Evolutionary conservation across 129 eudicot species (phyloP).

Genomic region (Flaveria bidentis): DNA sequence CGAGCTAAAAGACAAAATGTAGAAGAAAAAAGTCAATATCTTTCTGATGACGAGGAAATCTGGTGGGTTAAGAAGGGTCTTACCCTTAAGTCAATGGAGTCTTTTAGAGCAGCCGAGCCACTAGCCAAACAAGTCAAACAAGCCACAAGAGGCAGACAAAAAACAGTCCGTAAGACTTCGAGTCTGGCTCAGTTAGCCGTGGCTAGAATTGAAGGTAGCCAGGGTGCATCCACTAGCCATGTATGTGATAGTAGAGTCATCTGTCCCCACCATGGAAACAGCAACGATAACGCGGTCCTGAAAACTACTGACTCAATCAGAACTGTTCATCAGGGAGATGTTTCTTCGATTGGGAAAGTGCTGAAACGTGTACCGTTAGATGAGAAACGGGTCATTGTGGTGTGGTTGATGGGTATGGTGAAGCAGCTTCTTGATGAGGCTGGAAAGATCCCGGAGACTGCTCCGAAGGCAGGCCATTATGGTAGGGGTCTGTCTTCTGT

Average conservation of each 20-base stretch:
- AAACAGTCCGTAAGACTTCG: slow-evolving; percentile 80
- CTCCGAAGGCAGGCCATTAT: slow-evolving; percentile 52
- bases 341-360: slow-evolving; percentile 62
- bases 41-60: slow-evolving; percentile 70
- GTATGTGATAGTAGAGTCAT: slow-evolving; percentile 75
- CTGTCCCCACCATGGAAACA: slow-evolving; percentile 77
- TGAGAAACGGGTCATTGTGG: slow-evolving; percentile 63
- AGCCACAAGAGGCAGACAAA: slow-evolving; percentile 80
- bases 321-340: slow-evolving; percentile 39
- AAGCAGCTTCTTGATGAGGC: slow-evolving; percentile 77
- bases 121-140: slow-evolving; percentile 75
- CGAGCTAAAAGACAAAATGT: slow-evolving; percentile 74
- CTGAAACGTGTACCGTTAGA: slow-evolving; percentile 63
- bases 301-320: slow-evolving; percentile 45
- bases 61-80: slow-evolving; percentile 90
- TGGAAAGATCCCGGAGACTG: slow-evolving; percentile 51
- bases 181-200: slow-evolving; percentile 92
- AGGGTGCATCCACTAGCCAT: slow-evolving; percentile 99
- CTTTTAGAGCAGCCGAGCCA: slow-evolving; percentile 41
- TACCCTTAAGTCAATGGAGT: slow-evolving; percentile 29
- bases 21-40: slow-evolving; percentile 58
- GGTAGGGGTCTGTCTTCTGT: slow-evolving; percentile 49
- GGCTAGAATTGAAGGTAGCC: slow-evolving; percentile 92
- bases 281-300: slow-evolving; percentile 39
- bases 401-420: slow-evolving; percentile 69